Evolutionary conservation across 768 basidiomycete genomes (phyloP), one percentile per base, ranked within the genome.

Genomic region (Mycena crocata): DNA sequence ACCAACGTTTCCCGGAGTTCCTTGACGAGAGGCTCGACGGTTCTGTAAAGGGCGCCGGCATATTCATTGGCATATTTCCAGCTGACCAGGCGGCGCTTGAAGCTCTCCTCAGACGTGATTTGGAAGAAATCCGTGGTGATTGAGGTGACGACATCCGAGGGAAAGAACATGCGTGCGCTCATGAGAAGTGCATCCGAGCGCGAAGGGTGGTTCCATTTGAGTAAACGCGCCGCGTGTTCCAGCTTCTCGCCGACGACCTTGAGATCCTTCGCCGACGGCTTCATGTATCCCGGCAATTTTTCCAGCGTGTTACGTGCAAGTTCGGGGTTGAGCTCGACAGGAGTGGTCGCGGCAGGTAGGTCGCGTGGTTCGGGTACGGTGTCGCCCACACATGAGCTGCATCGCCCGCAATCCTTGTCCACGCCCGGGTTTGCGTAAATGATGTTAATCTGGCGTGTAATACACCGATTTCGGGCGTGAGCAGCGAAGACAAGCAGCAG

Each of bases 331-430:
- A 24, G 9, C 12, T 9, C 15, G 13, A 2, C 44, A 19, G 40
- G 13, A 23, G 24, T 26, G 2, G 3, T 44, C 24, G 30, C 5
- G 13, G 35, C n/a, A n/a, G n/a, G n/a, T n/a, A n/a, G n/a, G n/a
- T n/a, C 30, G 17, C 57, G 57, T 35, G 57, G 57, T 19, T 34
- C 31, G 31, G 57, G 57, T 31, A 57, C 19, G 3, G 15, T 30
- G 21, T 57, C 57, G 9, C 57, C 57, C 3, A 57, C 57, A 42
- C 57, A 57, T 14, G 57, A 57, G 31, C 57, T 57, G 42, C 57
- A 57, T 30, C 57, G 26, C 4, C 57, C 57, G 44, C 57, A 57
- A 46, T 57, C 57, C n/a, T 44, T 46, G 32, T 45, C 42, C 8
- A 57, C 57, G 4, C 57, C 57, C 3, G 57, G 57, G n/a, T 57